Percentiles rank a stretch among this genome's conserved stretches.
Conservation (phyloP, 2,329 filamentous ascomycete genomes). For the Cytospora mali region DNA sequence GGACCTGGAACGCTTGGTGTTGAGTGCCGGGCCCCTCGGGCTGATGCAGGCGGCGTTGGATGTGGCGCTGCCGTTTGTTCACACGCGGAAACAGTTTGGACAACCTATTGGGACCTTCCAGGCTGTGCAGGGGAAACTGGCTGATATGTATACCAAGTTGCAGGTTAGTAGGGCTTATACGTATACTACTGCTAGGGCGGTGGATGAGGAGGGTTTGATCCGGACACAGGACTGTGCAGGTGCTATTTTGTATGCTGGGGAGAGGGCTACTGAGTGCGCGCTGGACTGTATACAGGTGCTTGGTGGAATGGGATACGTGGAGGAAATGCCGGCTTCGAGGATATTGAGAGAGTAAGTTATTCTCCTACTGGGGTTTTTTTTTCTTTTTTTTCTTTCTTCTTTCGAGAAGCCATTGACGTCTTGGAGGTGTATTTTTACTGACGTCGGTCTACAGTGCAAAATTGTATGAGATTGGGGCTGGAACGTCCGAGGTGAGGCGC, state of each 20-base stretch:
- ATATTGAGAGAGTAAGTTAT: slow-evolving; percentile 70
- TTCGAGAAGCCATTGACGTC: too few species aligned
- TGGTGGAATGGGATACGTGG: slow-evolving; percentile 94
- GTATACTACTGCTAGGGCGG: slow-evolving; percentile 75
- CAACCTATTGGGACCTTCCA: slow-evolving; percentile 88
- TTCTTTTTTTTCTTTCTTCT: too few species aligned
- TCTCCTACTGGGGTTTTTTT: slow-evolving; percentile 1
- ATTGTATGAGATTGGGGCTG: slow-evolving; percentile 95
- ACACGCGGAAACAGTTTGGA: slow-evolving; percentile 87
- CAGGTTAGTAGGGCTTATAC: slow-evolving; percentile 85
- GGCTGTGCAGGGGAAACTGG: slow-evolving; percentile 87
- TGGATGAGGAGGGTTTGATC: slow-evolving; percentile 76
- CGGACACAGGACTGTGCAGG: slow-evolving; percentile 92
- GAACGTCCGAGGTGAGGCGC: slow-evolving; percentile 88
- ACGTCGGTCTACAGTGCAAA: slow-evolving; percentile 55
- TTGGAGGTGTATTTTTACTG: slow-evolving; percentile 31
- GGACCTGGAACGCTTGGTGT: slow-evolving; percentile 88
- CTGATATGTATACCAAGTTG: slow-evolving; percentile 97
- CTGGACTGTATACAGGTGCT: slow-evolving; percentile 90
- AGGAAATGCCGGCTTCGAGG: slow-evolving; percentile 89
- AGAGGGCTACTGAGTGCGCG: slow-evolving; percentile 83
- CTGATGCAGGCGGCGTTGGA: slow-evolving; percentile 94
- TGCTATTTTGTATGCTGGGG: slow-evolving; percentile 89
- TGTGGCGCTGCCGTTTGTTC: slow-evolving; percentile 82
- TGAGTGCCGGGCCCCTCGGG: slow-evolving; percentile 87